Evolutionary conservation across 352 stramenopile species (phyloP).

Genomic region (Phytopythium vexans): DNA sequence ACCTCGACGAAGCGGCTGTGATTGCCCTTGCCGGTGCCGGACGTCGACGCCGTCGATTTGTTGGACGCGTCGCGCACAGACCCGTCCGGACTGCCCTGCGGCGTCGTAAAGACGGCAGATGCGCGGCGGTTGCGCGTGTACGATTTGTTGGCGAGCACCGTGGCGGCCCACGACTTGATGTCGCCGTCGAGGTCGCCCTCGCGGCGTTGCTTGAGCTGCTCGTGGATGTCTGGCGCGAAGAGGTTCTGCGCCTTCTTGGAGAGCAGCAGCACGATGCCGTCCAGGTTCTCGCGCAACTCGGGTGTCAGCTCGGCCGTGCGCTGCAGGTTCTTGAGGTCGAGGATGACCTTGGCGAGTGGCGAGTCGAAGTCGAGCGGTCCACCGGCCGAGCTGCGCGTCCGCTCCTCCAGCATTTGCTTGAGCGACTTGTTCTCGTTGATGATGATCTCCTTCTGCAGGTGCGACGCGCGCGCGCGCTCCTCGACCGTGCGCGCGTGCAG

Average conservation of each 20-base stretch:
- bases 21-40: slow-evolving; percentile 12
- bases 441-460: slow-evolving; percentile 78
- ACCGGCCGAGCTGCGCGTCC: slow-evolving; percentile 21
- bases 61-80: slow-evolving; percentile 9
- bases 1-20: slow-evolving; percentile 36
- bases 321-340: slow-evolving; percentile 73
- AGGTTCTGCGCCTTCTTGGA: slow-evolving; percentile 83
- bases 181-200: slow-evolving; percentile 68
- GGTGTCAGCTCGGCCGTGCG: slow-evolving; percentile 52
- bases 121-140: slow-evolving; percentile 69
- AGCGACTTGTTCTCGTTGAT: slow-evolving; percentile 84
- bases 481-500: slow-evolving; percentile 72
- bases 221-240: slow-evolving; percentile 77
- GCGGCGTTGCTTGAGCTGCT: slow-evolving; percentile 73
- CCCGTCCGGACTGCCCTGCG: slow-evolving; percentile 5
- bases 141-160: slow-evolving; percentile 73
- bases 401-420: slow-evolving; percentile 79
- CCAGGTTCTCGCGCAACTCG: slow-evolving; percentile 66
- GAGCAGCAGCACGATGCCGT: slow-evolving; percentile 68
- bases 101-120: slow-evolving; percentile 38
- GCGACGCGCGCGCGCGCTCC: slow-evolving; percentile 54
- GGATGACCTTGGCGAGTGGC: slow-evolving; percentile 74
- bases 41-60: not conserved
- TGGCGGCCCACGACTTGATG: slow-evolving; percentile 77
- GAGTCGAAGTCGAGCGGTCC: slow-evolving; percentile 71